Base-by-base conservation (phyloP, 257 asterid species). In the Solanum virginianum region DNA sequence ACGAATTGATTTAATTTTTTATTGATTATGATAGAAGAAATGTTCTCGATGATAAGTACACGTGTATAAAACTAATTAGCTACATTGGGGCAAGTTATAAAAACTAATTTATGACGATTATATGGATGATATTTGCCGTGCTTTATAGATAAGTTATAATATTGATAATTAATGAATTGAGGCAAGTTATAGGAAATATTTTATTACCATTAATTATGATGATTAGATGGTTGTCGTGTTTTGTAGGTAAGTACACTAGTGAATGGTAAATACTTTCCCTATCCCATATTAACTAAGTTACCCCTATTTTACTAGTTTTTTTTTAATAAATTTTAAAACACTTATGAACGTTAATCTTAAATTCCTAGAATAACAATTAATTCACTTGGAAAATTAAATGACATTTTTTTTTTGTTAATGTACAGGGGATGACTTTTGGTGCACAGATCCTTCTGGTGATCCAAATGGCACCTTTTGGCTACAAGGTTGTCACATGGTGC, bases 401-500 rank as follows among this genome's bases (percentile, higher is more conserved):
- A 1, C 3, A 24, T 49, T 24, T 75, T 5, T 1, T 11, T 49
- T 49, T 75, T 7, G 2, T 2, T 16, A 49, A 8, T 49, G 10
- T 26, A 10, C 65, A 95, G 99, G 99, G 12, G 99, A 95, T 80
- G 99, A 95, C 75, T 95, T 94, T 82, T 95, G 99, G 99, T 95
- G 99, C 90, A 93, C 98, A 0, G 99, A 95, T 84, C 97, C 97
- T 18, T 93, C 98, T 14, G 99, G 99, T 4, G 98, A 95, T 77
- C 98, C 98, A 26, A 94, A 93, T 45, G 99, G 97, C 80, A 95
- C 98, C 5, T 95, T 95, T 84, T 95, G 99, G 98, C 85, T 95
- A 49, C 99, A 95, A 89, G 99, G 99, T 1, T 95, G 99, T 74
- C 99, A 95, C 94, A 95, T 95, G 99, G 99, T 95, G 81, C 99